Percentiles rank a stretch among this genome's conserved stretches.
Conservation (phyloP, 352 stramenopile genomes). For the Lagenidium sp. region DNA sequence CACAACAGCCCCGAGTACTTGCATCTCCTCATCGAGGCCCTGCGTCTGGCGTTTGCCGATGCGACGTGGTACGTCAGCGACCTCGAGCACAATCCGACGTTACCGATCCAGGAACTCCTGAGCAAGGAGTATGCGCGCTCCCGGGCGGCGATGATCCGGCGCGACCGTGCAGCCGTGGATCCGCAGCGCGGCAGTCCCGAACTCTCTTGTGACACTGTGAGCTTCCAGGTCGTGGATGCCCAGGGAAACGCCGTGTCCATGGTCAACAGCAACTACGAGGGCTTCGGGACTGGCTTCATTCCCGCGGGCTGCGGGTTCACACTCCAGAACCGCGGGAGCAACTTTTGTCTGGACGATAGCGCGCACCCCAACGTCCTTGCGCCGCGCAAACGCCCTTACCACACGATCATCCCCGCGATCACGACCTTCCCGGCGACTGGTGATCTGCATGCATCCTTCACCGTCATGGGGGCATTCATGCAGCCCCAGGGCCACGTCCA, state of each 20-base stretch:
- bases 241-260: slow-evolving; percentile 95
- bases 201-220: slow-evolving; percentile 88
- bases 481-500: slow-evolving; percentile 96
- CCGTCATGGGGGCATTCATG: slow-evolving; percentile 92
- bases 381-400: slow-evolving; percentile 92
- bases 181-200: slow-evolving; percentile 43
- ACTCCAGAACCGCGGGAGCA: slow-evolving; percentile 94
- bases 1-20: slow-evolving; percentile 68
- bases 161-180: slow-evolving; percentile 36
- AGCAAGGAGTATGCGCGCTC: slow-evolving; percentile 61
- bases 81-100: slow-evolving; percentile 40
- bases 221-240: slow-evolving; percentile 94
- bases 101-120: slow-evolving; percentile 70
- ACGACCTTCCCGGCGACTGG: slow-evolving; percentile 79
- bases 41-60: slow-evolving; percentile 92
- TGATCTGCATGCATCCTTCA: slow-evolving; percentile 90
- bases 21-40: slow-evolving; percentile 89
- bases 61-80: slow-evolving; percentile 82
- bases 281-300: slow-evolving; percentile 94
- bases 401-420: slow-evolving; percentile 98
- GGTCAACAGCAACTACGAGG: slow-evolving; percentile 98
- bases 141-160: slow-evolving; percentile 33
- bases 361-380: slow-evolving; percentile 91
- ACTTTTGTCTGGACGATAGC: slow-evolving; percentile 83
- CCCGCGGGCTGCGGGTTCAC: slow-evolving; percentile 92